Evolutionary conservation across 352 stramenopile genomes (phyloP).

Genomic region (Phytophthora pinifolia): DNA sequence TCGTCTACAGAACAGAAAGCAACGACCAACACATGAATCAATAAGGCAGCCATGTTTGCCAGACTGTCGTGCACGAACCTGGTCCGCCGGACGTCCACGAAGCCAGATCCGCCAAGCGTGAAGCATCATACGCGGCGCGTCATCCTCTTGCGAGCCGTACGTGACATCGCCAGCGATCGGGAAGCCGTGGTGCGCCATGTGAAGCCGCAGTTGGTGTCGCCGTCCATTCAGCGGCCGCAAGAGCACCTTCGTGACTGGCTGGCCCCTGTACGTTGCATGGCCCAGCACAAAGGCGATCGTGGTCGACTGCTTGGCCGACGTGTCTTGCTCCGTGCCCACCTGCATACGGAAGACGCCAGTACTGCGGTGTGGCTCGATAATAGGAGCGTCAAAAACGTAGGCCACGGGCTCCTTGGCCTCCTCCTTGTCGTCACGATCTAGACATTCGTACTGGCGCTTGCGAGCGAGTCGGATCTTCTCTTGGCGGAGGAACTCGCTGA

Average conservation of each 20-base stretch:
- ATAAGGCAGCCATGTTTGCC: neutral
- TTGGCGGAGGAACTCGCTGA: constrained; percentile 50
- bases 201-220: constrained; percentile 83
- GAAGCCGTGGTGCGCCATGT: constrained; percentile 72
- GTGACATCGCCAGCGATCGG: constrained; percentile 80
- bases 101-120: constrained; percentile 85
- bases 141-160: constrained; percentile 60
- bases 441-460: constrained; percentile 57
- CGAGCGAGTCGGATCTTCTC: constrained; percentile 44
- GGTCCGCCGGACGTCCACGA: constrained; percentile 36
- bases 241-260: constrained; percentile 84
- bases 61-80: constrained; percentile 27
- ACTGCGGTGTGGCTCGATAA: constrained; percentile 56
- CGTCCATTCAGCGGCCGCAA: constrained; percentile 77
- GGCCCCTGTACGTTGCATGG: constrained; percentile 45
- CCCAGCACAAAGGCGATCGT: constrained; percentile 81
- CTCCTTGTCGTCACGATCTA: constrained; percentile 25
- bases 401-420: constrained; percentile 49
- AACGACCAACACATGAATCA: constrained; percentile 4
- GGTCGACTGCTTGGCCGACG: constrained; percentile 51
- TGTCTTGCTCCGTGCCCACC: constrained; percentile 43
- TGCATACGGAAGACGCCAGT: constrained; percentile 65
- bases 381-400: constrained; percentile 80
- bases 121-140: constrained; percentile 82
- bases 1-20: constrained; percentile 27